These are phyloP conservation scores for Iodosphaeria phyllophila DNA, from an alignment of 2,329 filamentous ascomycete genomes.

Conservation along the genomic window DNA sequence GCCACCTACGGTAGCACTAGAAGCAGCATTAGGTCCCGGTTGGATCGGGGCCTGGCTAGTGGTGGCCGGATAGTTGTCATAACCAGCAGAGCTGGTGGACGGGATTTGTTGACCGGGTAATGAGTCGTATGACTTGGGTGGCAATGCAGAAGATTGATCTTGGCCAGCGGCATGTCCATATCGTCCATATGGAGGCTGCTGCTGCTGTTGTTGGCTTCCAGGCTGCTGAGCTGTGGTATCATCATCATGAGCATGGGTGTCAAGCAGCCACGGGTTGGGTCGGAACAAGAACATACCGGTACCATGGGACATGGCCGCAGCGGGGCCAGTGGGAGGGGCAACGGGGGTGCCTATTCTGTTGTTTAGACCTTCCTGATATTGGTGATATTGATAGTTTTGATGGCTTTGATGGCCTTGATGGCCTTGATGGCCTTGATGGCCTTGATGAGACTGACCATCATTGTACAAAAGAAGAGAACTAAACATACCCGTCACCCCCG, in stretches of 20 bases:
- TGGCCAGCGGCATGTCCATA: conserved; percentile 44
- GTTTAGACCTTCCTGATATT: too few relatives aligned
- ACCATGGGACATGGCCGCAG: conserved; percentile 7
- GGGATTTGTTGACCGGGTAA: conserved; percentile 59
- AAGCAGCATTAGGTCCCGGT: too few relatives aligned
- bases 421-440: too few relatives aligned
- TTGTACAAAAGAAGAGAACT: conserved; percentile 3
- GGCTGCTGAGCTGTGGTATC: conserved; percentile 33
- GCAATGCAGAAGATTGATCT: conserved; percentile 39
- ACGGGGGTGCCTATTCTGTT: conserved; percentile 13
- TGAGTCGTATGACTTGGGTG: conserved; percentile 66
- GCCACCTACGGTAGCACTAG: conserved; percentile 41
- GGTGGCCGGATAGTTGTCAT: conserved; percentile 39
- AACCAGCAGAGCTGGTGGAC: conserved; percentile 21
- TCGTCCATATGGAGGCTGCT: too few relatives aligned
- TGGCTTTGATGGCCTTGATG: too few relatives aligned
- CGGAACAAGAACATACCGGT: too few relatives aligned
- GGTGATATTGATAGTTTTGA: too few relatives aligned
- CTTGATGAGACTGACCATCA: background rate
- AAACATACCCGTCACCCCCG: conserved; percentile 14
- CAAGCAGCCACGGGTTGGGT: too few relatives aligned
- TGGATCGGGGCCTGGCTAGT: conserved; percentile 36
- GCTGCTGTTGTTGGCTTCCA: too few relatives aligned
- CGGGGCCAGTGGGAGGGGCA: conserved; percentile 10
- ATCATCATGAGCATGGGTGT: too few relatives aligned